phyloP scores from a whole-genome alignment of 2,329 filamentous ascomycete genomes.

The Dothidotthia symphoricarpi region DNA sequence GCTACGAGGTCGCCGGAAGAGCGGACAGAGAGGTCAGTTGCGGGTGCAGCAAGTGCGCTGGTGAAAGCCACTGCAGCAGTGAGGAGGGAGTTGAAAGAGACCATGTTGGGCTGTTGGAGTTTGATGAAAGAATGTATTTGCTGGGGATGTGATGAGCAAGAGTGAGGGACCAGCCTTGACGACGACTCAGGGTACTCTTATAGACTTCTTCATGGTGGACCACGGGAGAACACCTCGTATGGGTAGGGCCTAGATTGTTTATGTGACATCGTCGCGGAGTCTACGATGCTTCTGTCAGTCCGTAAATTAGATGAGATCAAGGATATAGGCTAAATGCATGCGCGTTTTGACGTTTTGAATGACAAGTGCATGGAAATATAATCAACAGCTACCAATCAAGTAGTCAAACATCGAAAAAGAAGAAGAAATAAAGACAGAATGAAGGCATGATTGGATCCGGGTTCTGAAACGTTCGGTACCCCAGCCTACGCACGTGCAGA shows the following conservation, averaged over 20 bases:
- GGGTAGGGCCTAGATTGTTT: constrained; percentile 5
- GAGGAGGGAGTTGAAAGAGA: constrained; percentile 31
- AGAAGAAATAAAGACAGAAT: background rate
- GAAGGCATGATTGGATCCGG: constrained; percentile 12
- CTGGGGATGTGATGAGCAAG: constrained; percentile 11
- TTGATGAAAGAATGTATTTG: constrained; percentile 4
- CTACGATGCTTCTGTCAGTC: constrained; percentile 12
- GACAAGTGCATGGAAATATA: constrained; percentile 2
- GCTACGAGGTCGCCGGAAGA: constrained; percentile 27
- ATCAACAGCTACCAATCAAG: constrained; percentile 5
- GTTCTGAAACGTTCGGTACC: constrained; percentile 22
- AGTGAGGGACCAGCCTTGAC: constrained; percentile 8
- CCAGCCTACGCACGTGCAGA: constrained; percentile 16
- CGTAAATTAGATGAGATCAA: constrained; percentile 18
- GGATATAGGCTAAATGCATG: constrained; percentile 12
- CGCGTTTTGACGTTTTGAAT: constrained; percentile 19
- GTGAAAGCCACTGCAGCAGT: constrained; percentile 26
- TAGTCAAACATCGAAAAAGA: background rate
- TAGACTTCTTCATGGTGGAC: constrained; percentile 11
- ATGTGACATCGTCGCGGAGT: constrained; percentile 15
- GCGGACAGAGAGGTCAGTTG: constrained; percentile 41
- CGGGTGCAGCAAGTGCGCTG: constrained; percentile 27
- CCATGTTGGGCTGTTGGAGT: constrained; percentile 21
- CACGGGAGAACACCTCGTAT: constrained; percentile 5
- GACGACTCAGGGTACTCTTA: constrained; percentile 19